Percentiles rank a stretch among this genome's conserved stretches.
Evolutionary conservation across 2,329 filamentous ascomycete species (phyloP).

Genomic region (Purpureocillium takamizusanense): DNA sequence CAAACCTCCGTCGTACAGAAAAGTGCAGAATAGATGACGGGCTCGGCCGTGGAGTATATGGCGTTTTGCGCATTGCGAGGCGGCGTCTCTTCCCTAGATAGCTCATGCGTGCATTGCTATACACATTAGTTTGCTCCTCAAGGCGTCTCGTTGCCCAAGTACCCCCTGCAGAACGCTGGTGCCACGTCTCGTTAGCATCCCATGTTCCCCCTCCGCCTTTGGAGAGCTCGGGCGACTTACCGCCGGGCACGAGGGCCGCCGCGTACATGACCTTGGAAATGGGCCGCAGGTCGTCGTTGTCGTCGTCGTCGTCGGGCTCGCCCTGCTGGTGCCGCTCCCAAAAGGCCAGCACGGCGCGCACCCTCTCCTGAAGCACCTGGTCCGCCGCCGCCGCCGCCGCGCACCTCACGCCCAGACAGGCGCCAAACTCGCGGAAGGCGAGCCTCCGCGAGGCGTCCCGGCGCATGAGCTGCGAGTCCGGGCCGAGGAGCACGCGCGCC

Average conservation of each 20-base stretch:
- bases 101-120: background rate
- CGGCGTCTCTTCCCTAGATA: background rate
- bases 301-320: constrained; percentile 22
- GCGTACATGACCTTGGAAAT: constrained; percentile 51
- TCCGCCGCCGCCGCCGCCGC: constrained; percentile 17
- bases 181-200: too few species aligned
- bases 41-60: constrained; percentile 5
- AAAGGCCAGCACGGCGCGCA: constrained; percentile 19
- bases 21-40: constrained; percentile 64
- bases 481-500: constrained; percentile 14
- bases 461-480: constrained; percentile 10
- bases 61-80: constrained; percentile 6
- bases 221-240: constrained; percentile 25
- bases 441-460: constrained; percentile 22
- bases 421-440: constrained; percentile 47
- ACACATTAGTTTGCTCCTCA: too few species aligned
- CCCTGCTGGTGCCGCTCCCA: constrained; percentile 24
- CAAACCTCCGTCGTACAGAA: constrained; percentile 89
- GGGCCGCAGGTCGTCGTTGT: constrained; percentile 33
- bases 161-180: background rate
- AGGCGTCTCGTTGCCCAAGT: background rate
- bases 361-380: constrained; percentile 16
- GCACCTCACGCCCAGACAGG: constrained; percentile 37
- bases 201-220: too few species aligned
- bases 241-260: constrained; percentile 43